These are phyloP conservation scores for Phlyctochytrium bullatum DNA, from an alignment of 192 early-diverging fungal genomes.

Conservation along the genomic window DNA sequence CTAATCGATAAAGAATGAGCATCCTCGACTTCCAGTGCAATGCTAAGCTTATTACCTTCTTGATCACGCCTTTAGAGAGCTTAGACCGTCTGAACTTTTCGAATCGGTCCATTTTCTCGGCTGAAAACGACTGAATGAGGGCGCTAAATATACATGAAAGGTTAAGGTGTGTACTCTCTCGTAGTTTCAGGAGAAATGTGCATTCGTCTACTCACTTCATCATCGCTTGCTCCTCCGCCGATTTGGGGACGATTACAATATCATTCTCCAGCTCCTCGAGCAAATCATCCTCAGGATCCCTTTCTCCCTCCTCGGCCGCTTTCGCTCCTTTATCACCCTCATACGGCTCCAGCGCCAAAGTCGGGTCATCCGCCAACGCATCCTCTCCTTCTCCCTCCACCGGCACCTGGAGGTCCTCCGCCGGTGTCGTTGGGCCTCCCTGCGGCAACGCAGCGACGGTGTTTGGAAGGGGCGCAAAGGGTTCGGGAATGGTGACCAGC, in stretches of 20 bases:
- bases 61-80: slow-evolving; percentile 70
- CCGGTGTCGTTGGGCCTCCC: not conserved
- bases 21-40: too few relatives aligned
- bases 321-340: slow-evolving; percentile 9
- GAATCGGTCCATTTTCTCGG: slow-evolving; percentile 49
- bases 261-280: slow-evolving; percentile 17
- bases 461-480: not conserved
- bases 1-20: slow-evolving; percentile 52
- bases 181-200: too few relatives aligned
- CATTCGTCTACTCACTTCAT: too few relatives aligned
- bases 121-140: slow-evolving; percentile 14
- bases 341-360: not conserved
- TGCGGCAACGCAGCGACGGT: not conserved
- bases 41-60: slow-evolving; percentile 67
- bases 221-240: slow-evolving; percentile 13
- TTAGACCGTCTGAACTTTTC: slow-evolving; percentile 74
- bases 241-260: slow-evolving; percentile 10
- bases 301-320: slow-evolving; percentile 15
- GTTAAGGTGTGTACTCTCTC: too few relatives aligned
- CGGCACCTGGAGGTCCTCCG: not conserved
- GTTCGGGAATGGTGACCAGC: slow-evolving; percentile 5
- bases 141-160: not conserved
- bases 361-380: not conserved
- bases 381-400: not conserved
- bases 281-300: slow-evolving; percentile 16